Evolutionary conservation across 306 rosid species (phyloP), one percentile per base, ranked within the genome.

Genomic region (Sophora flavescens): DNA sequence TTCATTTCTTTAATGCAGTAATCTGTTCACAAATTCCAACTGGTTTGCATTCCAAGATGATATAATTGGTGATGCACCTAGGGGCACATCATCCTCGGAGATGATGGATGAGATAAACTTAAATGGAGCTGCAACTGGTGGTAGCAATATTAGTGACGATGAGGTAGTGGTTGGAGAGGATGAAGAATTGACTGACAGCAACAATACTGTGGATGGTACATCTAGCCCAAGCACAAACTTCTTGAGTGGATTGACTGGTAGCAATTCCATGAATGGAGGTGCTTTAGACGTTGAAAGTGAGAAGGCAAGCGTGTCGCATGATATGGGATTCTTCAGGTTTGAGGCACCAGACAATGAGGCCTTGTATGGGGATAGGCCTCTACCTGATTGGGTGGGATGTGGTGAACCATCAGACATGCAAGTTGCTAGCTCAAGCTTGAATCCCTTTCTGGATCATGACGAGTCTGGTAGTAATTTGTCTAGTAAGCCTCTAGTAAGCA

Each of bases 31-130:
- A 8, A 92, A 95, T 79, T 95, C 98, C 83, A 92, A 92, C 87
- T 95, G 99, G 99, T 95, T 95, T 78, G 93, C 97, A 0, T 95
- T 90, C 90, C 96, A 95, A 95, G 97, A 91, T 36, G 97, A 89
- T 63, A 82, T 96, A 89, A 83, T 70, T 52, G 89, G 91, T 76
- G 78, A 80, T 81, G 83, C 83, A 56, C 75, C 91, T 52, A 88
- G 70, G 68, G 90, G 84, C 41, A 75, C 92, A 26, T 87, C 94
- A 78, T 80, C 90, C 45, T 85, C 89, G 0, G 98, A 92, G 61
- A 87, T 87, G 78, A 89, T 94, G 98, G 97, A 90, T 62, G 95
- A 89, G 72, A 79, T 92, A 54, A 92, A 84, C 83, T 84, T 94
- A 84, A 85, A 87, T 14, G 91, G 93, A 58, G 70, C 89, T 76